Conservation (phyloP, 192 early-diverging fungal species). For the Jimgerdemannia flammicorona region DNA sequence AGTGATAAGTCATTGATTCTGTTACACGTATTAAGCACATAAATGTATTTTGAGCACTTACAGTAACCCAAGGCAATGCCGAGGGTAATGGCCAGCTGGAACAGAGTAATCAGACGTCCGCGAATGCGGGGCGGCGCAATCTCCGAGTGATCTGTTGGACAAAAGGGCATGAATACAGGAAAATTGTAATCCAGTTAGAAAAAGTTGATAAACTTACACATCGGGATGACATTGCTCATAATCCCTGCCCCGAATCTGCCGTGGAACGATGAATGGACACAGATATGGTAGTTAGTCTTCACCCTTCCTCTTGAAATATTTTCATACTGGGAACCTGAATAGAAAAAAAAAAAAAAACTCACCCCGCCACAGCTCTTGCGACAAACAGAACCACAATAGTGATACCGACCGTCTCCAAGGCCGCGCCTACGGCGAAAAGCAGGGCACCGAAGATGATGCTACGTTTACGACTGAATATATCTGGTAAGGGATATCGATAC, state of each 20-base stretch:
- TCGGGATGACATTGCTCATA: conserved; percentile 27
- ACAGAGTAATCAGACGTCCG: conserved; percentile 80
- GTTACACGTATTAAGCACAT: not conserved
- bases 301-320: no score
- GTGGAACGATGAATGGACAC: no score
- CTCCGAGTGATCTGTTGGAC: not conserved
- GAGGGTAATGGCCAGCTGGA: conserved; percentile 92
- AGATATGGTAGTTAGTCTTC: conserved; percentile 29
- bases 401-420: conserved; percentile 61
- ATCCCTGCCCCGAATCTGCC: not conserved
- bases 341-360: conserved; percentile 64
- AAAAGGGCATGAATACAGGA: not conserved
- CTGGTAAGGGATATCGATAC: conserved; percentile 33
- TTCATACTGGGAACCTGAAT: no score
- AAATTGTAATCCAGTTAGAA: no score
- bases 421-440: conserved; percentile 72
- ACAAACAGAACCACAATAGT: conserved; percentile 58
- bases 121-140: conserved; percentile 83
- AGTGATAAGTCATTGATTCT: not conserved
- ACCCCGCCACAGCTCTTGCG: conserved; percentile 77
- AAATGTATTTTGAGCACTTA: conserved; percentile 33
- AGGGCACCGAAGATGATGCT: conserved; percentile 63
- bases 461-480: conserved; percentile 59
- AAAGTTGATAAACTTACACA: conserved; percentile 13
- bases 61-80: conserved; percentile 68